Evolutionary conservation across 371 early-diverging fungal genomes (phyloP).

Genomic region (Chytridiales sp.): DNA sequence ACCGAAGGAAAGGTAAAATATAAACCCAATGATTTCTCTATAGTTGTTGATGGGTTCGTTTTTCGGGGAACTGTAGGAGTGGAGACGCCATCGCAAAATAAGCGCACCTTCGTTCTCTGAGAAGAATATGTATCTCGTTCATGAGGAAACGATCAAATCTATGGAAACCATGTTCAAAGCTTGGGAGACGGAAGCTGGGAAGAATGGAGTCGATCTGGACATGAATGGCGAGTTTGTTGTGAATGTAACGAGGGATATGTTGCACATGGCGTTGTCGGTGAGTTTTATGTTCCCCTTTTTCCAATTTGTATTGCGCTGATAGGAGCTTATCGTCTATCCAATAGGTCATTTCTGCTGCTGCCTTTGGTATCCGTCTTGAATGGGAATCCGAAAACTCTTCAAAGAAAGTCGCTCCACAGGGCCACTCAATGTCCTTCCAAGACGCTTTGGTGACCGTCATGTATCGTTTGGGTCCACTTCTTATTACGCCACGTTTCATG

Average conservation of each 20-base stretch:
- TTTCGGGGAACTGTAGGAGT: too few relatives aligned
- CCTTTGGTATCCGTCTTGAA: slow-evolving; percentile 22
- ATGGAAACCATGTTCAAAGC: slow-evolving; percentile 24
- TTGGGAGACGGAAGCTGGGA: too few relatives aligned
- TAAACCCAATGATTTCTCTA: too few relatives aligned
- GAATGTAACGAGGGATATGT: slow-evolving; percentile 24
- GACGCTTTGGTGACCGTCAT: slow-evolving; percentile 20
- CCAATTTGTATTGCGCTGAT: too few relatives aligned
- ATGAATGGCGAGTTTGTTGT: too few relatives aligned
- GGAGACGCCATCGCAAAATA: slow-evolving; percentile 34
- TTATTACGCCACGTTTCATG: slow-evolving; percentile 22
- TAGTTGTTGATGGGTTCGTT: too few relatives aligned
- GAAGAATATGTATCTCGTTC: slow-evolving; percentile 28
- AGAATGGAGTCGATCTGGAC: too few relatives aligned
- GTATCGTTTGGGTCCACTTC: slow-evolving; percentile 4
- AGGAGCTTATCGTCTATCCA: too few relatives aligned
- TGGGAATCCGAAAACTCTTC: slow-evolving; percentile 17
- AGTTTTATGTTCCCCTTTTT: too few relatives aligned
- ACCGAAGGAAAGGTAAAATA: slow-evolving; percentile 26
- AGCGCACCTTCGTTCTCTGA: slow-evolving; percentile 34
- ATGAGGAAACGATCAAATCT: slow-evolving; percentile 12
- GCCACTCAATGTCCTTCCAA: slow-evolving; percentile 11
- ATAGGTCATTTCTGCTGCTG: slow-evolving; percentile 31
- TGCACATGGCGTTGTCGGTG: slow-evolving; percentile 29
- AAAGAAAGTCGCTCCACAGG: too few relatives aligned